Base-by-base conservation (phyloP, 2,329 filamentous ascomycete genomes). In the Decorospora gaudefroyi region DNA sequence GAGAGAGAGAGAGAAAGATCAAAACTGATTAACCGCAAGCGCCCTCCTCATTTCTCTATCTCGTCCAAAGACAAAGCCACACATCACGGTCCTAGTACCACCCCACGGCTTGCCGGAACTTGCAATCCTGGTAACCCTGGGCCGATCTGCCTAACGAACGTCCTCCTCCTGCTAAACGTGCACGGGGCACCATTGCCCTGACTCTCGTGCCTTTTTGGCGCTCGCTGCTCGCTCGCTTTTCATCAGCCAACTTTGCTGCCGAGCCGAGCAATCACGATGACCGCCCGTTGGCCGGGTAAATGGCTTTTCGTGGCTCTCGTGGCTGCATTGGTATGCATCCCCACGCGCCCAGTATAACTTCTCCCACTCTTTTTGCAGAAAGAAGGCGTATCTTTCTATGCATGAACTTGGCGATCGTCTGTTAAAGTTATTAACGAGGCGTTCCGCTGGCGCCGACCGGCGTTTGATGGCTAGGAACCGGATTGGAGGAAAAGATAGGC, bases 401-500 rank as follows among this genome's bases (percentile, higher is more conserved):
- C n/a, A n/a, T n/a, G n/a, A n/a, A n/a, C n/a, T n/a, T n/a, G n/a
- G n/a, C n/a, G n/a, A n/a, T n/a, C n/a, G n/a, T n/a, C n/a, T n/a
- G n/a, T n/a, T n/a, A n/a, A n/a, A n/a, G n/a, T n/a, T n/a, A n/a
- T n/a, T n/a, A n/a, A n/a, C n/a, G n/a, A 36, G 33, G 42, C 42
- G 34, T 37, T 39, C 25, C 37, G 39, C 27, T n/a, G n/a, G 35
- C 33, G 29, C 33, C 27, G 32, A 33, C 41, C 36, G 32, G 32
- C 11, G 16, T 38, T 29, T 45, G 49, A 34, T 39, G 30, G 36
- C 44, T 37, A 13, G 32, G 19, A 26, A 27, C 17, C 36, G 41
- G 49, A 55, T 57, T 57, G 53, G 53, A 55, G 53, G 53, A 57
- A 40, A 40, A 55, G 46, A 39, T 13, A 32, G 25, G 28, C 41